A percentile compares a stretch with the other conserved stretches of the same genome.
phyloP scores from a whole-genome alignment of 75 land plant genomes.

The Sequoiadendron giganteum region DNA sequence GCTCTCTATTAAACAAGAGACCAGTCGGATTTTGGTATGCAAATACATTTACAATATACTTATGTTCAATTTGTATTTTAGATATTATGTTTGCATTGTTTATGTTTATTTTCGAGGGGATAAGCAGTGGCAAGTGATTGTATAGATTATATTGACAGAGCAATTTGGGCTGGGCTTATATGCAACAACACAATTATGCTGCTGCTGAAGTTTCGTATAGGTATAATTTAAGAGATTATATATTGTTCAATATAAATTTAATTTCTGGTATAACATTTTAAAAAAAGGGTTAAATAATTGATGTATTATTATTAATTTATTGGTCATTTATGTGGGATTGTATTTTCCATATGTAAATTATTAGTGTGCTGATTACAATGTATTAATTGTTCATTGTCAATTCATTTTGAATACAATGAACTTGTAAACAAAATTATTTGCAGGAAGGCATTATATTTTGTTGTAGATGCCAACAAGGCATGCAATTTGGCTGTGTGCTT shows the following conservation, averaged over 20 bases:
- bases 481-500: slow-evolving; percentile 25
- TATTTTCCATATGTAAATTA: too few species aligned
- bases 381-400: too few species aligned
- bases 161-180: slow-evolving; percentile 57
- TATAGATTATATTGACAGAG: slow-evolving; percentile 25
- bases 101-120: background rate
- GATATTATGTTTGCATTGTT: background rate
- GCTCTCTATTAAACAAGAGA: slow-evolving; percentile 39
- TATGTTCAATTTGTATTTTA: background rate
- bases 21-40: slow-evolving; percentile 30
- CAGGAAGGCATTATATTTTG: slow-evolving; percentile 19
- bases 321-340: too few species aligned
- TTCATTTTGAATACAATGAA: background rate
- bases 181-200: slow-evolving; percentile 40
- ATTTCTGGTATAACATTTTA: background rate
- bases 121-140: background rate
- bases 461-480: slow-evolving; percentile 18
- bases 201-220: slow-evolving; percentile 43
- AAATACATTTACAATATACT: background rate
- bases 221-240: too few species aligned
- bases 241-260: background rate
- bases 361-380: too few species aligned
- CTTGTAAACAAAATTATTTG: background rate
- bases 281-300: too few species aligned
- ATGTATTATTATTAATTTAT: too few species aligned